Base-by-base conservation (phyloP, 2,329 filamentous ascomycete genomes). In the Beauveria bassiana region DNA sequence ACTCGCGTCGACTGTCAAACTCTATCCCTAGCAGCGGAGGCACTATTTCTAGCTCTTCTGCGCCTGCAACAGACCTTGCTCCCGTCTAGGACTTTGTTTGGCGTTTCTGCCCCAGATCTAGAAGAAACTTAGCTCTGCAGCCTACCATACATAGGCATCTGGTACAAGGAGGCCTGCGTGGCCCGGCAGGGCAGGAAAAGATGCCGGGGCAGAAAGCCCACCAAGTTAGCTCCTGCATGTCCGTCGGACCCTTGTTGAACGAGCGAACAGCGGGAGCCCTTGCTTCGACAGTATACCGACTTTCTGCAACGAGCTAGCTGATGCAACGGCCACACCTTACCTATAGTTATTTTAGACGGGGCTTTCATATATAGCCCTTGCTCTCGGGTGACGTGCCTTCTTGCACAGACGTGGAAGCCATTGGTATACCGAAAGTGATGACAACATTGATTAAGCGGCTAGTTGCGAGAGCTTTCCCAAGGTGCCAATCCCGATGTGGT, bases 31-130 rank as follows among this genome's bases (percentile, higher is more conserved):
- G n/a, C 14, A 45, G 52, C 16, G 26, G n/a, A 34, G 20, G 34
- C 53, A 46, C 28, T 45, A 38, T 46, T 43, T 20, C 42, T n/a
- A 42, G 18, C 42, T 34, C 7, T 31, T n/a, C 43, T 24, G 54
- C 43, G 28, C 24, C n/a, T 20, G 38, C 46, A 59, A 14, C 26
- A 49, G 24, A 31, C 26, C 47, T 18, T 59, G 34, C 24, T 53
- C 52, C 38, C 24, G 38, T 40, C 24, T n/a, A 45, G 47, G 47
- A 52, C 52, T 45, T 38, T 59, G 52, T 45, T 38, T 59, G 52
- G 57, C 57, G 57, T 59, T 59, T 59, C 57, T 59, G 57, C 57
- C 57, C 57, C 57, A 52, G 57, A 59, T 59, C 57, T 59, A 52
- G 47, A 59, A 59, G 38, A 45, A 59, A 52, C 24, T 52, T 59